Evolutionary conservation across 345 rosid genomes (phyloP), one percentile per base, ranked within the genome.

Genomic region (Camelina neglecta): DNA sequence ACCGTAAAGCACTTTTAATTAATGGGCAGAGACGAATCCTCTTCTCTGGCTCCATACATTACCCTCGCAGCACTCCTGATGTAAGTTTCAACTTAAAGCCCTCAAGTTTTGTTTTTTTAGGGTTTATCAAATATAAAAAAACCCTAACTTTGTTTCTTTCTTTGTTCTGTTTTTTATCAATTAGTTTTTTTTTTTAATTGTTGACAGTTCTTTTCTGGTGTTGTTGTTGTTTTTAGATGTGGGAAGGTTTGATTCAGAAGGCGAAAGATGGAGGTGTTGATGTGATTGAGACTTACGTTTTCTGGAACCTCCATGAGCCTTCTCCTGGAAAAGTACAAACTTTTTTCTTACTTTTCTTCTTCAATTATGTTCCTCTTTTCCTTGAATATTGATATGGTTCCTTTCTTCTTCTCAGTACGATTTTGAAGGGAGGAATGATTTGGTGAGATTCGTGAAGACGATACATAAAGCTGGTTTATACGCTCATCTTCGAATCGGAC

Each of bases 231-330:
- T 65, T 2, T 29, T 26, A 93, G 99, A 96, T 96, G 99, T 96
- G 99, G 99, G 98, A 91, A 82, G 93, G 86, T 89, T 93, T 96
- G 81, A 91, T 96, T 77, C 88, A 78, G 89, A 96, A 96, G 86
- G 99, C 99, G 4, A 96, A 93, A 79, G 89, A 91, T 69, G 99
- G 98, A 73, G 99, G 98, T 8, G 24, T 96, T 7, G 99, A 96
- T 84, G 98, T 91, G 67, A 83, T 96, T 59, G 99, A 96, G 79
- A 96, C 99, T 69, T 96, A 96, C 76, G 98, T 96, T 0, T 96
- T 96, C 72, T 96, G 99, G 99, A 96, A 96, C 82, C 97, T 93
- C 72, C 99, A 96, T 58, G 99, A 96, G 81, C 98, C 97, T 26
- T 79, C 96, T 83, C 98, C 86, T 71, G 98, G 99, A 81, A 87